These are phyloP conservation scores for Nicotiana otophora DNA, from an alignment of 257 asterid genomes.

Conservation along the genomic window DNA sequence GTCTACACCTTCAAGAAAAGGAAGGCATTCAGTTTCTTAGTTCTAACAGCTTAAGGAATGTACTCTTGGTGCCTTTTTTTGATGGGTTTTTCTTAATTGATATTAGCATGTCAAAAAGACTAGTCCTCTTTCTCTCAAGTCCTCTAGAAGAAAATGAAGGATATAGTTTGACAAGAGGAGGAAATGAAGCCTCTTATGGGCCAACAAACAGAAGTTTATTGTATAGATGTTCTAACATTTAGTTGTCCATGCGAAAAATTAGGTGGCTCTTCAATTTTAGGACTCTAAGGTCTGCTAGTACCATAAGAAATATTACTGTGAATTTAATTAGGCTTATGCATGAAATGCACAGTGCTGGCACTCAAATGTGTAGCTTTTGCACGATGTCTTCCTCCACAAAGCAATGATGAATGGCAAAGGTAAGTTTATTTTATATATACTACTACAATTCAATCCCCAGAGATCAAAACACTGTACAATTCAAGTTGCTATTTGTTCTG, in stretches of 20 bases:
- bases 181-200: conserved; percentile 1
- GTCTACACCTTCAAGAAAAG: conserved; percentile 63
- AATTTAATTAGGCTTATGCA: not conserved
- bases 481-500: too few species aligned
- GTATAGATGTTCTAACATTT: conserved; percentile 9
- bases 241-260: not conserved
- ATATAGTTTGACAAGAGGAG: conserved; percentile 19
- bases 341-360: not conserved
- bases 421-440: not conserved
- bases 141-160: conserved; percentile 20
- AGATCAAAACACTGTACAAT: too few species aligned
- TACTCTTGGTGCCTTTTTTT: not conserved
- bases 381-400: not conserved
- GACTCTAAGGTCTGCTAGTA: not conserved
- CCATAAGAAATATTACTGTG: not conserved
- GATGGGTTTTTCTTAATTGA: not conserved
- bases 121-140: conserved; percentile 10
- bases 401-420: not conserved
- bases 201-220: not conserved
- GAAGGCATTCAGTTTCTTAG: conserved; percentile 85
- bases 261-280: not conserved
- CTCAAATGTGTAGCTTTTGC: not conserved
- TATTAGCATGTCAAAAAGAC: conserved; percentile 17
- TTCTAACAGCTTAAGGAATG: not conserved
- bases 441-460: too few species aligned